Evolutionary conservation across 495 filamentous ascomycete species (phyloP), one percentile per base, ranked within the genome.

Genomic region (Aspergillus asperescens): DNA sequence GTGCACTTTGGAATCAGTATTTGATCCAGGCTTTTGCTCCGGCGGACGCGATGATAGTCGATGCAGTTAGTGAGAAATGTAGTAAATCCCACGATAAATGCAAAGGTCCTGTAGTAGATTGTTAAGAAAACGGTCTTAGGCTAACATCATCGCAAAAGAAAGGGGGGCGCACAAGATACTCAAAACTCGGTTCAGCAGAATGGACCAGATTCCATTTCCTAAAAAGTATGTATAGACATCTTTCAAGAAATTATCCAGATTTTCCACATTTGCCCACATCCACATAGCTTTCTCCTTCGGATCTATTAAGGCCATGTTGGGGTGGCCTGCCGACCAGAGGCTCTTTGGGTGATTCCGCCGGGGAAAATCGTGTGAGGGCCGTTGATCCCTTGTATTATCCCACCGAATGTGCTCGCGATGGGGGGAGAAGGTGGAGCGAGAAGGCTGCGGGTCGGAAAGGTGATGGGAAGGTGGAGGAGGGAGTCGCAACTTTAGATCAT

Each of bases 251-350:
- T 83, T 86, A 65, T 98, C 93, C 52, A 98, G 71, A 62, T 97
- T 93, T 38, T 84, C 81, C 25, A 95, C 88, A 62, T 96, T 96
- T 50, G 88, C 87, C 90, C 93, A 98, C 63, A 85, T 84, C 87
- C 91, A 97, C 79, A 95, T 84, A 3, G 93, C 92, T 66, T 83
- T 88, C 59, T 90, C 83, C 68, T 85, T 87, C 10, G 86, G 84
- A 61, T 84, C 82, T 29, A 76, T 67, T 59, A 81, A 56, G 44
- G 71, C 67, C 63, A 85, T 56, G 43, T 74, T 58, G 28, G 73
- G 61, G 55, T 69, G 58, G 53, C 65, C 52, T 42, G 64, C 43
- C 9, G 70, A 65, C 67, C 67, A 71, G 22, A 64, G 59, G 43
- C 62, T 19, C 58, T 68, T 31, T 52, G 61, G 61, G 9, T 54